Percentiles rank a stretch among this genome's conserved stretches.
These are phyloP conservation scores for Datisca glomerata DNA, from an alignment of 306 rosid genomes.

Conservation along the genomic window DNA sequence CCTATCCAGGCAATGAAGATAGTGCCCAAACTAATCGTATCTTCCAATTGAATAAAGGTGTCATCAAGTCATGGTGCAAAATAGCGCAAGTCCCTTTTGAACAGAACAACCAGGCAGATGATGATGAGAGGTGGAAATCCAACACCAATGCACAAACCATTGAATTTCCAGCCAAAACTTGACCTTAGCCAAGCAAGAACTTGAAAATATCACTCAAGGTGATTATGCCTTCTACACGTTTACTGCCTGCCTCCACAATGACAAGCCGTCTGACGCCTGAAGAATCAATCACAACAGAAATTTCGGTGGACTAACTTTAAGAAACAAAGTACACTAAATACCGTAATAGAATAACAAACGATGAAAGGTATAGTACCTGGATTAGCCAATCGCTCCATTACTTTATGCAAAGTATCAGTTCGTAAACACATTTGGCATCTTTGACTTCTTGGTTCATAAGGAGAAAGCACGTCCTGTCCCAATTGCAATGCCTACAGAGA, in stretches of 20 bases:
- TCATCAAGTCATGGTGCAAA: neutral
- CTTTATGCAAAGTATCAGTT: slow-evolving; percentile 87
- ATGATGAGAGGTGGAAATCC: neutral
- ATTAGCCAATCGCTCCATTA: slow-evolving; percentile 86
- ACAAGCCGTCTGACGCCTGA: slow-evolving; percentile 86
- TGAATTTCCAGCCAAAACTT: slow-evolving; percentile 10
- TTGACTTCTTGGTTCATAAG: slow-evolving; percentile 71
- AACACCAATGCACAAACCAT: too few relatives aligned
- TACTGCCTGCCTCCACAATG: slow-evolving; percentile 97
- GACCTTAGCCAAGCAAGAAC: slow-evolving; percentile 60
- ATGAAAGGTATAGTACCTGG: slow-evolving; percentile 71
- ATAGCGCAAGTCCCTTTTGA: neutral
- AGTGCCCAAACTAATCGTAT: neutral
- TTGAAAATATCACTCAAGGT: slow-evolving; percentile 78
- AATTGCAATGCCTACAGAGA: slow-evolving; percentile 76
- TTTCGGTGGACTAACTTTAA: too few relatives aligned
- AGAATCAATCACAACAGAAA: too few relatives aligned
- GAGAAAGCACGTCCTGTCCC: slow-evolving; percentile 58
- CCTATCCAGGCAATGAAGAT: neutral
- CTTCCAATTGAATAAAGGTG: too few relatives aligned
- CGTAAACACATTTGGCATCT: slow-evolving; percentile 97
- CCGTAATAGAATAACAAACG: too few relatives aligned
- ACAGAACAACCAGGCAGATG: neutral
- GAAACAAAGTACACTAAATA: too few relatives aligned
- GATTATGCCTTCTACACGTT: slow-evolving; percentile 86